A percentile compares a stretch with the other conserved stretches of the same genome.
These are phyloP conservation scores for Talaromyces sp. DNA, from an alignment of 2,329 filamentous ascomycete species.

Conservation along the genomic window DNA sequence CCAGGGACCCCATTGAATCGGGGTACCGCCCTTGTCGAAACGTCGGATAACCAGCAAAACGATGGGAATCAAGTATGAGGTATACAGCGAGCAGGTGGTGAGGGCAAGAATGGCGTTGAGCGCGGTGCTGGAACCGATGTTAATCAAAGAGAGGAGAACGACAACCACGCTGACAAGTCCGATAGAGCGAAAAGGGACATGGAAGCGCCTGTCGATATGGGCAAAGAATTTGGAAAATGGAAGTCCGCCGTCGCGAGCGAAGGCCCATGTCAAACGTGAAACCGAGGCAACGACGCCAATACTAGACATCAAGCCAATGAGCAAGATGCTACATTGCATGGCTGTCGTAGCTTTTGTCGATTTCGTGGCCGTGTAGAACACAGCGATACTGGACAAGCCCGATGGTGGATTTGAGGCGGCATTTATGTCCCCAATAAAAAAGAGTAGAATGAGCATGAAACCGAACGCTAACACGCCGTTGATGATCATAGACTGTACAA, in stretches of 20 bases:
- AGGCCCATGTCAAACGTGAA: constrained; percentile 47
- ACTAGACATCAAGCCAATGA: constrained; percentile 37
- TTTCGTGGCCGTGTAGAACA: constrained; percentile 38
- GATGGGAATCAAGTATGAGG: constrained; percentile 39
- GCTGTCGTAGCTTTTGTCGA: constrained; percentile 39
- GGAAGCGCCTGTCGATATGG: constrained; percentile 23
- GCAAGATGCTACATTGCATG: constrained; percentile 35
- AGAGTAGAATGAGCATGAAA: constrained; percentile 41
- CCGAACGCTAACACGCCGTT: constrained; percentile 40
- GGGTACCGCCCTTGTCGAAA: constrained; percentile 20
- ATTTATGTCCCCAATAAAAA: constrained; percentile 40
- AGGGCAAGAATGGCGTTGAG: constrained; percentile 39
- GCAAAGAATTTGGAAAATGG: constrained; percentile 25
- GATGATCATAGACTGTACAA: constrained; percentile 42
- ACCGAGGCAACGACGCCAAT: constrained; percentile 45
- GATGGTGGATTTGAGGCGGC: constrained; percentile 24
- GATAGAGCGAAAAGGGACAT: constrained; percentile 35
- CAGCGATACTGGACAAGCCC: constrained; percentile 41
- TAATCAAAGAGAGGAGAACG: constrained; percentile 33
- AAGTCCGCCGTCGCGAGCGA: constrained; percentile 45
- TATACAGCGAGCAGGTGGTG: constrained; percentile 34
- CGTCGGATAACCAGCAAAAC: constrained; percentile 30
- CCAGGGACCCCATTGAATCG: constrained; percentile 23
- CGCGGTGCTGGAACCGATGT: constrained; percentile 37
- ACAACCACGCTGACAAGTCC: constrained; percentile 30